Evolutionary conservation across 1,139 yeast genomes (phyloP), one percentile per base, ranked within the genome.

Genomic region (Lodderomyces oxycetoniae): DNA sequence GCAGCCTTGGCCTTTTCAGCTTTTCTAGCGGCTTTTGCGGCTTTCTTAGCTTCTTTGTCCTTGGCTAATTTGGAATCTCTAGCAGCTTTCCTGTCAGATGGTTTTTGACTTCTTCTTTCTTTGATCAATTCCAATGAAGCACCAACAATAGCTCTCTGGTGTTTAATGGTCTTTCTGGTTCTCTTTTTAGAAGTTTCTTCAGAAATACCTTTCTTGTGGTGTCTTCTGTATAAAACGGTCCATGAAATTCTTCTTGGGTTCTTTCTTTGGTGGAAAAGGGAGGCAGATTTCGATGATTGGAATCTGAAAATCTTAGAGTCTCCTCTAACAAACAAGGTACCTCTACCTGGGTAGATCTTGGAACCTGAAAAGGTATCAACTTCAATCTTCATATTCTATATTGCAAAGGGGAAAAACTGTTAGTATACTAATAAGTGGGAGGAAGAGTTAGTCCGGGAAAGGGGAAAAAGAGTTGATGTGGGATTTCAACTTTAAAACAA

Each of bases 291-390:
- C 57, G 96, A 86, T 68, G 88, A 82, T 73, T 85, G 94, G 94
- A 93, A 91, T 82, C 99, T 88, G 95, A 91, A 91, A 65, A 89
- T 73, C 79, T 91, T 91, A 65, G 97, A 88, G 88, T 91, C 99
- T 62, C 97, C 96, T 77, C 99, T 89, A 73, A 91, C 91, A 67
- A 87, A 91, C 71, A 91, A 83, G 69, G 94, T 87, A 77, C 98
- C 98, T 81, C 96, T 86, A 76, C 98, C 97, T 79, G 98, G 98
- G 95, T 91, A 93, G 82, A 91, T 91, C 79, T 89, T 91, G 66
- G 89, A 74, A 74, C 98, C 98, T 64, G 98, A 89, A 80, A 91
- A 91, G 69, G 97, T 85, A 75, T 91, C 97, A 77, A 89, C 77
- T 85, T 91, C 99, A 76, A 93, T 87, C 95, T 91, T 91, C 98